Evolutionary conservation across 805 yeast genomes (phyloP).

Genomic region (Metschnikowia santaceciliae): DNA sequence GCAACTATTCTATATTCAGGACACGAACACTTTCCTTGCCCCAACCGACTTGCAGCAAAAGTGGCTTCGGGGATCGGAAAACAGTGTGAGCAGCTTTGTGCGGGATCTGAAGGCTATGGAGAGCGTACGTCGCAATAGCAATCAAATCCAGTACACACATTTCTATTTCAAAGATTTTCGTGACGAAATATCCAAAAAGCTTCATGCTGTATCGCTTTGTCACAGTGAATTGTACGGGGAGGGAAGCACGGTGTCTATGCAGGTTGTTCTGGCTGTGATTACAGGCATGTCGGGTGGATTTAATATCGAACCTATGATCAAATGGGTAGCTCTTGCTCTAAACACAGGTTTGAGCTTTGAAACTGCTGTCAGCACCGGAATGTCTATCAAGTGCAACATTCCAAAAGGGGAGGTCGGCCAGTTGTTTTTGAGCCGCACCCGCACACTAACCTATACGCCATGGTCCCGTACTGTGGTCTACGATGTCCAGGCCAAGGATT

Average conservation of each 20-base stretch:
- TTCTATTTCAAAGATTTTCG: conserved; percentile 9
- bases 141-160: conserved; percentile 1
- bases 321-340: conserved; percentile 2
- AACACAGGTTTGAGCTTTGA: conserved; percentile 7
- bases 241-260: conserved; percentile 13
- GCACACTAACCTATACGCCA: conserved; percentile 12
- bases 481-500: background rate
- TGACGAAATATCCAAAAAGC: background rate
- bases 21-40: background rate
- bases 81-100: background rate
- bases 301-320: conserved; percentile 1
- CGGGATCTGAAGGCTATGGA: background rate
- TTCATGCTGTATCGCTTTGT: conserved; percentile 13
- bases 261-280: conserved; percentile 2
- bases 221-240: conserved; percentile 16
- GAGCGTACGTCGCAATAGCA: background rate
- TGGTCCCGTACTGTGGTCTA: conserved; percentile 9
- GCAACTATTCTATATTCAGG: background rate
- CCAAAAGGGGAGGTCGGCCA: conserved; percentile 17
- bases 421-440: conserved; percentile 13
- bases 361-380: background rate
- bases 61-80: background rate
- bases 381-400: conserved; percentile 10
- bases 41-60: conserved; percentile 1
- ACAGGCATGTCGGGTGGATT: conserved; percentile 7